Evolutionary conservation across 164 flowering plant genomes (phyloP).

Genomic region (Saururus chinensis): DNA sequence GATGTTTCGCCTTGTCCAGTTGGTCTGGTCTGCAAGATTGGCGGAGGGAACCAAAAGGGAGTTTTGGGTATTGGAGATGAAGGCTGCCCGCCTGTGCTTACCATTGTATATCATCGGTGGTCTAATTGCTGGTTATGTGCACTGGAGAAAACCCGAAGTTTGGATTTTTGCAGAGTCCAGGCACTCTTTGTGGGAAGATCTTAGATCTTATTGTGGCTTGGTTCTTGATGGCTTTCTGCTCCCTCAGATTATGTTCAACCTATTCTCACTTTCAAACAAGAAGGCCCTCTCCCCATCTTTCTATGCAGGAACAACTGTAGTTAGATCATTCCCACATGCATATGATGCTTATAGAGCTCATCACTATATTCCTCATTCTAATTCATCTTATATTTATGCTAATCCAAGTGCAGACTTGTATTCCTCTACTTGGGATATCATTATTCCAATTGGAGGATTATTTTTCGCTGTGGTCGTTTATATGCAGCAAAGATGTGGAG

Average conservation of each 20-base stretch:
- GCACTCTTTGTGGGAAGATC: conserved; percentile 26
- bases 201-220: conserved; percentile 57
- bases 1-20: conserved; percentile 49
- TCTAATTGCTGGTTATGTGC: conserved; percentile 23
- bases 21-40: conserved; percentile 35
- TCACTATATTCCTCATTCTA: conserved; percentile 6
- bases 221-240: conserved; percentile 54
- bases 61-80: conserved; percentile 36
- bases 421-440: conserved; percentile 59
- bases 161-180: background rate
- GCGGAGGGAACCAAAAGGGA: conserved; percentile 18
- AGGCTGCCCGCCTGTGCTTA: conserved; percentile 20
- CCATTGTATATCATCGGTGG: conserved; percentile 37
- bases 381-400: conserved; percentile 33
- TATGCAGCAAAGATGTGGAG: conserved; percentile 61
- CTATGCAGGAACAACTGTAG: conserved; percentile 46
- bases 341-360: conserved; percentile 52
- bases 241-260: conserved; percentile 55
- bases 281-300: conserved; percentile 33
- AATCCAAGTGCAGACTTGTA: conserved; percentile 34
- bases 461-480: conserved; percentile 35
- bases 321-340: conserved; percentile 50
- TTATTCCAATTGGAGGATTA: conserved; percentile 34
- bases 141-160: conserved; percentile 2
- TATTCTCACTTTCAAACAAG: conserved; percentile 29